Evolutionary conservation across 2,329 filamentous ascomycete species (phyloP).

Genomic region (Ophiostoma piceae): DNA sequence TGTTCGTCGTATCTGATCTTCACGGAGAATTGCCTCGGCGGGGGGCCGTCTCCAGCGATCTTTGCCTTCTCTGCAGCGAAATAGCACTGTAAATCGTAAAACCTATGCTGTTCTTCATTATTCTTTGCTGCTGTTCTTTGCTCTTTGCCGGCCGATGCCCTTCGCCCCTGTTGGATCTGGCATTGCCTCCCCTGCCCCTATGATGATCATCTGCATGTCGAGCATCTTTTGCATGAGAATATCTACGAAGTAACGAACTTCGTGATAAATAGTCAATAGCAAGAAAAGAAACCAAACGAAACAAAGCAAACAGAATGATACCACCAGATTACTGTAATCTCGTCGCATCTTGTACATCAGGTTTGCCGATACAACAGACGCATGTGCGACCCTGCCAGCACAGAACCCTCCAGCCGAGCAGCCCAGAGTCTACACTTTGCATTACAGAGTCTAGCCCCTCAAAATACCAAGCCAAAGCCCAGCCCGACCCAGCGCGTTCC

Average conservation of each 20-base stretch:
- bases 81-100: not conserved
- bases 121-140: too few relatives aligned
- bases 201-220: constrained; percentile 4
- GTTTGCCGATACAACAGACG: too few relatives aligned
- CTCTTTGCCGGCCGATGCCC: not conserved
- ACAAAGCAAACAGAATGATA: too few relatives aligned
- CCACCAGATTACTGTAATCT: too few relatives aligned
- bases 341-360: too few relatives aligned
- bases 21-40: not conserved
- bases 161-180: not conserved
- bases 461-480: not conserved
- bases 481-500: constrained; percentile 5
- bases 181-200: not conserved
- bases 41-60: not conserved
- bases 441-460: not conserved
- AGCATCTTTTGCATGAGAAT: not conserved
- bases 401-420: too few relatives aligned
- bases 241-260: not conserved
- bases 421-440: too few relatives aligned
- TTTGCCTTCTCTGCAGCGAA: not conserved
- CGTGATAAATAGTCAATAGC: too few relatives aligned
- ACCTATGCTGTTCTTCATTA: too few relatives aligned
- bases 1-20: constrained; percentile 1
- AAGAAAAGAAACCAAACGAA: too few relatives aligned
- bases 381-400: too few relatives aligned